Percentiles rank a stretch among this genome's conserved stretches.
Conservation (phyloP, 176 grass and related monocot genomes). For the Carex kokanica region DNA sequence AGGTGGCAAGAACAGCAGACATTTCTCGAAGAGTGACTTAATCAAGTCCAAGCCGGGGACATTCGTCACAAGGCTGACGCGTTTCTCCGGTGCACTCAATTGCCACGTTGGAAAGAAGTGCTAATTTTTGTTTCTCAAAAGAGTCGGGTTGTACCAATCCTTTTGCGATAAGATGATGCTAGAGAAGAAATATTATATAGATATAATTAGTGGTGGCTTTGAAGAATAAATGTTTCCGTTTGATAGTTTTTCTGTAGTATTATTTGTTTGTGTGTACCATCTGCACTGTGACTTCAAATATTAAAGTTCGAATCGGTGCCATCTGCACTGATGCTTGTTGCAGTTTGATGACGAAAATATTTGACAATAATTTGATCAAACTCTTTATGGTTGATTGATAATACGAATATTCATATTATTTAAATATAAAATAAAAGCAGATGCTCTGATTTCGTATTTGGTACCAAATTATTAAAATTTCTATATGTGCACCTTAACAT, state of each 20-base stretch:
- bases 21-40: constrained; percentile 39
- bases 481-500: no score
- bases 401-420: no score
- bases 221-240: not conserved
- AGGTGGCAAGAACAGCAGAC: constrained; percentile 28
- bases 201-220: not conserved
- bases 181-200: not conserved
- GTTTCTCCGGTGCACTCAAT: constrained; percentile 44
- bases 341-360: not conserved
- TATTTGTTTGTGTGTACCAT: not conserved
- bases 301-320: constrained; percentile 4
- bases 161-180: not conserved
- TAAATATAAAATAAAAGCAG: no score
- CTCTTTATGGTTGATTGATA: not conserved
- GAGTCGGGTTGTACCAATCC: not conserved
- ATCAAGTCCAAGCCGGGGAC: constrained; percentile 52
- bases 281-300: not conserved
- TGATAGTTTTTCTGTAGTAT: constrained; percentile 2
- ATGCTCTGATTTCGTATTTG: no score
- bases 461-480: no score
- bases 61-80: constrained; percentile 65
- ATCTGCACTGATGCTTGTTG: not conserved
- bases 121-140: constrained; percentile 26
- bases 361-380: not conserved
- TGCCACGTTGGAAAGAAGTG: constrained; percentile 49